Percentiles rank a stretch among this genome's conserved stretches.
Evolutionary conservation across 169 alveolate genomes (phyloP).

Genomic region (Nephromyces sp.): DNA sequence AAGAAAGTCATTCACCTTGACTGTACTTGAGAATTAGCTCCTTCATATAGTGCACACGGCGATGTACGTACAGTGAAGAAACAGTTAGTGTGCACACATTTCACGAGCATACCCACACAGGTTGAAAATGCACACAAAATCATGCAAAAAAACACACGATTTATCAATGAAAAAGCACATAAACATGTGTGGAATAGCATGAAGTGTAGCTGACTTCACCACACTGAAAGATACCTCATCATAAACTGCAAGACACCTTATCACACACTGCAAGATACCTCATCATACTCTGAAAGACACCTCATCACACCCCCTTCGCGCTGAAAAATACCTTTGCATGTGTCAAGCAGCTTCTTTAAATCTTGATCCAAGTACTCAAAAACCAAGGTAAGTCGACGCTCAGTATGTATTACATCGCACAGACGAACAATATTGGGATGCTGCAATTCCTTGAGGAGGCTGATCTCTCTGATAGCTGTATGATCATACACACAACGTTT

Average conservation of each 20-base stretch:
- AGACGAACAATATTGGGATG: constrained; percentile 96
- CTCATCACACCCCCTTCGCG: neutral
- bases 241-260: neutral
- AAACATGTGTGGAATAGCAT: too few species aligned
- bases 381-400: constrained; percentile 88
- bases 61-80: too few species aligned
- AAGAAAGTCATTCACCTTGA: too few species aligned
- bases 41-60: too few species aligned
- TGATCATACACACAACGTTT: too few species aligned
- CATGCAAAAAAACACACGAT: too few species aligned
- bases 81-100: too few species aligned
- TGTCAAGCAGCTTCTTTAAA: constrained; percentile 87
- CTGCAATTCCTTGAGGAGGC: constrained; percentile 84
- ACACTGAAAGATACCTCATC: neutral
- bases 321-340: constrained; percentile 48
- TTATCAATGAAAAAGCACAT: too few species aligned
- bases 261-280: neutral
- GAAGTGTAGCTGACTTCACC: too few species aligned
- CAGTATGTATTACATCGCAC: constrained; percentile 94
- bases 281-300: neutral
- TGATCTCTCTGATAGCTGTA: constrained; percentile 77
- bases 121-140: too few species aligned
- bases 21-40: too few species aligned
- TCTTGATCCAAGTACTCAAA: constrained; percentile 96
- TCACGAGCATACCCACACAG: too few species aligned